These are phyloP conservation scores for Flaveria linearis DNA, from an alignment of 129 eudicot species.

Conservation along the genomic window DNA sequence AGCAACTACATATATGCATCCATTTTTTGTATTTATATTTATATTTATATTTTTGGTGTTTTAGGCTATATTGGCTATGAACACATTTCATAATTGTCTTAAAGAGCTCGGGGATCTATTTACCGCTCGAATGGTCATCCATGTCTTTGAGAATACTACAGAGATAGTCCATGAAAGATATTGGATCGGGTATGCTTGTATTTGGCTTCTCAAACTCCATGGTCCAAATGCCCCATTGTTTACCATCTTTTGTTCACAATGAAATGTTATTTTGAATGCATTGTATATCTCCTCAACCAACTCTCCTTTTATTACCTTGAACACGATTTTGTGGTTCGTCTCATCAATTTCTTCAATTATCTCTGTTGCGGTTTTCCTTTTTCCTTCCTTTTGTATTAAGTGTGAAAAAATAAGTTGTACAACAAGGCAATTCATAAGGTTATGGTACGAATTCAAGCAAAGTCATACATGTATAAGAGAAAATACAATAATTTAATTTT, in stretches of 20 bases:
- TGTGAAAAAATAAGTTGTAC: no score
- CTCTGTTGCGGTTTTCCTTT: slow-evolving; percentile 13
- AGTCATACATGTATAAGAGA: no score
- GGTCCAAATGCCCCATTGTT: slow-evolving; percentile 33
- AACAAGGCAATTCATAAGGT: no score
- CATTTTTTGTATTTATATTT: not conserved
- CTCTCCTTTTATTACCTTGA: slow-evolving; percentile 27
- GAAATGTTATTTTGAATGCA: slow-evolving; percentile 20
- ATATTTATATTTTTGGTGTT: not conserved
- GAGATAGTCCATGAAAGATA: slow-evolving; percentile 20
- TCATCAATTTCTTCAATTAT: slow-evolving; percentile 33
- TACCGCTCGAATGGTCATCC: slow-evolving; percentile 6
- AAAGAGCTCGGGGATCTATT: not conserved
- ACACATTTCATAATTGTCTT: not conserved
- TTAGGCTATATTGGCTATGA: not conserved
- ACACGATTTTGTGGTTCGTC: slow-evolving; percentile 33
- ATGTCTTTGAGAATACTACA: slow-evolving; percentile 22
- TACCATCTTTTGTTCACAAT: slow-evolving; percentile 27
- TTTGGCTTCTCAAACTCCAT: slow-evolving; percentile 38
- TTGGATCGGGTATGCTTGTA: slow-evolving; percentile 24
- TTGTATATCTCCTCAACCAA: slow-evolving; percentile 27
- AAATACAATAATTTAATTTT: no score
- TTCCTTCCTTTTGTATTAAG: slow-evolving; percentile 30
- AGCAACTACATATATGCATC: not conserved
- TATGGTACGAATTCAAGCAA: no score